A percentile compares a stretch with the other conserved stretches of the same genome.
phyloP scores from a whole-genome alignment of 2,329 filamentous ascomycete species.

The Xylariaceae sp. region DNA sequence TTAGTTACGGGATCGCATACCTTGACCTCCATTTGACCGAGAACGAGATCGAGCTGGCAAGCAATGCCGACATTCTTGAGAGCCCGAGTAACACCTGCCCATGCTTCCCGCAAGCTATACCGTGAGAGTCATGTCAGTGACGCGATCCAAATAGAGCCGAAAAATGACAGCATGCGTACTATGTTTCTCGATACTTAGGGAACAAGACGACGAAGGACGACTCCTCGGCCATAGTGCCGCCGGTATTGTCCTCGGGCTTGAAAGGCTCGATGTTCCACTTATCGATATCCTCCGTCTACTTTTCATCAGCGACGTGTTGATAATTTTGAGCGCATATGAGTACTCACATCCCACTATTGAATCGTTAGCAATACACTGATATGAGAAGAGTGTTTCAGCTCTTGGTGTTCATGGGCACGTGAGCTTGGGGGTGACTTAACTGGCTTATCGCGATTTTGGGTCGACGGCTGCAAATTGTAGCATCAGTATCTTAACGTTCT shows the following conservation, averaged over 20 bases:
- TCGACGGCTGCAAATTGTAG: not conserved
- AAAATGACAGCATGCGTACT: conserved; percentile 36
- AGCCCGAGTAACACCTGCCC: conserved; percentile 83
- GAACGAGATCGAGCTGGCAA: conserved; percentile 88
- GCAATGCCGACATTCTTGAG: conserved; percentile 86
- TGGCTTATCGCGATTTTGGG: not conserved
- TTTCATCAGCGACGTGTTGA: conserved; percentile 32
- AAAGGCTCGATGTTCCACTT: conserved; percentile 87
- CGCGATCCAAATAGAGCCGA: too few relatives aligned
- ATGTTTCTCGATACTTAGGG: conserved; percentile 94
- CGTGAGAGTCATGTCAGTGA: conserved; percentile 3
- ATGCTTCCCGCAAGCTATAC: conserved; percentile 62
- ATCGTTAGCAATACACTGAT: conserved; percentile 10
- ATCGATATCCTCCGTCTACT: conserved; percentile 96
- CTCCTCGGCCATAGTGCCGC: conserved; percentile 86
- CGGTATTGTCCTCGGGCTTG: conserved; percentile 77
- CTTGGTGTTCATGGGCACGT: too few relatives aligned
- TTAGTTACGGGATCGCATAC: too few relatives aligned
- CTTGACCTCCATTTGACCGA: conserved; percentile 50
- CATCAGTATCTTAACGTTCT: too few relatives aligned
- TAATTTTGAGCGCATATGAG: not conserved
- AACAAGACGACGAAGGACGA: conserved; percentile 81
- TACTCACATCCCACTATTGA: conserved; percentile 19
- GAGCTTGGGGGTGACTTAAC: not conserved
- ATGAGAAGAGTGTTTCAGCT: too few relatives aligned